phyloP scores from a whole-genome alignment of 805 yeast species.

The Henningerozyma blattae region DNA sequence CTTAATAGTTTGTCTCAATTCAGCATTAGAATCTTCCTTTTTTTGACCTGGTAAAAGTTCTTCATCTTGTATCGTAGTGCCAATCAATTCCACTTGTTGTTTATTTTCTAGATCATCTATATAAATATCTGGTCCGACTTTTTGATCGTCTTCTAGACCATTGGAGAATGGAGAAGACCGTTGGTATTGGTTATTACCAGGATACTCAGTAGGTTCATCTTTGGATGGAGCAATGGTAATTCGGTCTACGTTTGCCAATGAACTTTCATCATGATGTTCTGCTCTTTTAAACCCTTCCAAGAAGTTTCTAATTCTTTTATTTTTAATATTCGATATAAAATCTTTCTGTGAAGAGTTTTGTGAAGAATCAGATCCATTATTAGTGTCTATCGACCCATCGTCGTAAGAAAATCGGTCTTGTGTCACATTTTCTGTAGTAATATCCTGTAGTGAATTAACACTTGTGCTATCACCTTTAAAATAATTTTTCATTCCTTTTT shows the following conservation, averaged over 20 bases:
- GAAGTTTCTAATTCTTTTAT: slow-evolving; percentile 3
- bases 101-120: not conserved
- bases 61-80: not conserved
- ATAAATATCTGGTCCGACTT: not conserved
- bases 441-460: not conserved
- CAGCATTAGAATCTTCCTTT: slow-evolving; percentile 13
- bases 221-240: not conserved
- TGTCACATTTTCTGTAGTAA: not conserved
- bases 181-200: not conserved
- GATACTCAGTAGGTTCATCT: not conserved
- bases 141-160: not conserved
- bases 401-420: not conserved
- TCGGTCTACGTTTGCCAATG: not conserved
- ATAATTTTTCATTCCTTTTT: not conserved
- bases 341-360: too few relatives aligned
- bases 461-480: not conserved
- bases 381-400: not conserved
- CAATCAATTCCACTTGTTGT: not conserved
- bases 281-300: slow-evolving; percentile 13
- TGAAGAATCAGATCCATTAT: too few relatives aligned
- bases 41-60: not conserved
- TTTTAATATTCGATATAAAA: not conserved
- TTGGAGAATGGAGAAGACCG: too few relatives aligned
- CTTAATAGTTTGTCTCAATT: slow-evolving; percentile 24
- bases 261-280: slow-evolving; percentile 2